A percentile compares a stretch with the other conserved stretches of the same genome.
Conservation (phyloP, 257 asterid species). For the Solanum commersonii region DNA sequence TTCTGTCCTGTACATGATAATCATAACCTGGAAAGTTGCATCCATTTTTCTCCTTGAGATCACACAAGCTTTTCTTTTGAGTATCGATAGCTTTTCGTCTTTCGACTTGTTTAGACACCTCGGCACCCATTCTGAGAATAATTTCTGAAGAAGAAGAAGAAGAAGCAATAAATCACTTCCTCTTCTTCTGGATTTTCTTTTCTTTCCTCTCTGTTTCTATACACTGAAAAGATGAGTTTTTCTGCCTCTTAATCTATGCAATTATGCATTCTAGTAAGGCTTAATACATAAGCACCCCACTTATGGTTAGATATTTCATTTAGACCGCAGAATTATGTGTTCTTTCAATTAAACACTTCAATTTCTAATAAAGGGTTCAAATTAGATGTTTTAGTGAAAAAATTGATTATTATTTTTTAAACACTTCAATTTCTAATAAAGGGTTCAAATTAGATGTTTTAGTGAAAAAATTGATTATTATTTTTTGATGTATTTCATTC, state of each 20-base stretch:
- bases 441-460: not conserved
- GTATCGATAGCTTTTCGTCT: slow-evolving; percentile 40
- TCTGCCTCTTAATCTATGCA: not conserved
- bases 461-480: not conserved
- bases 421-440: not conserved
- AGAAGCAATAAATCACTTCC: not conserved
- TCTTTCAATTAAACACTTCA: not conserved
- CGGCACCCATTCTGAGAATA: slow-evolving; percentile 43
- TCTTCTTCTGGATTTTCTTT: not conserved
- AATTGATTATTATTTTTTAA: not conserved
- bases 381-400: not conserved
- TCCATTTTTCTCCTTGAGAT: slow-evolving; percentile 35
- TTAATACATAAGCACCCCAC: not conserved
- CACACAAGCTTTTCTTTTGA: slow-evolving; percentile 43
- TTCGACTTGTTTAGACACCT: slow-evolving; percentile 46
- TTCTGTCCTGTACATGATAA: slow-evolving; percentile 45
- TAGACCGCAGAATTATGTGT: not conserved
- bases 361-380: not conserved
- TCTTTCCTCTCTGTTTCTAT: not conserved
- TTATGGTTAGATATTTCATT: no score
- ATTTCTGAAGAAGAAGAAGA: not conserved
- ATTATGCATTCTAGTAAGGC: not conserved
- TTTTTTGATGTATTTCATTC: not conserved
- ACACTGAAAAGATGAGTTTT: not conserved
- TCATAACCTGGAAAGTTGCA: slow-evolving; percentile 59